Conservation (phyloP, 192 early-diverging fungal genomes). For the Phycomyces blakesleeanus region DNA sequence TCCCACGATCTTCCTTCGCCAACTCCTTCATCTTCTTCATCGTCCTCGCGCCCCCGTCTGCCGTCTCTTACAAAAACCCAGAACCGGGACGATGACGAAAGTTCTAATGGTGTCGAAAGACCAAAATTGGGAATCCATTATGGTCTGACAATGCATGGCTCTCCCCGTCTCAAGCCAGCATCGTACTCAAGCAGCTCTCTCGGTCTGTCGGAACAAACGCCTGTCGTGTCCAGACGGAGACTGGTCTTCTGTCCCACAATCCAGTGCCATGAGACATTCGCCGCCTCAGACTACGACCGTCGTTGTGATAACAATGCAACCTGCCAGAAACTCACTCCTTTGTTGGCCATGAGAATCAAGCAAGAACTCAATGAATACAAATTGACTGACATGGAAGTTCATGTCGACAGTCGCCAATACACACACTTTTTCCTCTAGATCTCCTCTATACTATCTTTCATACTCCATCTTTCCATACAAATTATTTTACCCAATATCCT, state of each 20-base stretch:
- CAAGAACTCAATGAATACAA: constrained; percentile 96
- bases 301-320: constrained; percentile 77
- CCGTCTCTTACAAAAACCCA: not conserved
- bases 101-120: not conserved
- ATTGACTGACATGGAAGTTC: constrained; percentile 85
- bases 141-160: constrained; percentile 17
- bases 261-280: constrained; percentile 63
- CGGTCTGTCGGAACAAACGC: constrained; percentile 24
- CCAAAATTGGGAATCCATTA: not conserved
- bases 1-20: constrained; percentile 10
- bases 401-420: constrained; percentile 67
- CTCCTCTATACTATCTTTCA: not conserved
- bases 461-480: too few species aligned
- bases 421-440: constrained; percentile 69
- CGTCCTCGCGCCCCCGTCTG: not conserved
- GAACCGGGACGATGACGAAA: constrained; percentile 1
- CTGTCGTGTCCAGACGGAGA: constrained; percentile 24
- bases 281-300: constrained; percentile 82
- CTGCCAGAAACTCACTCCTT: constrained; percentile 77
- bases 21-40: constrained; percentile 18
- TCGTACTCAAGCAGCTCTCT: constrained; percentile 15
- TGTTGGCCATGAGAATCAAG: constrained; percentile 83
- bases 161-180: constrained; percentile 19
- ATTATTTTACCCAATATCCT: too few species aligned
- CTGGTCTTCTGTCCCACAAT: constrained; percentile 51